Conservation (phyloP, 2,329 filamentous ascomycete genomes). For the Aulographum hederae region DNA sequence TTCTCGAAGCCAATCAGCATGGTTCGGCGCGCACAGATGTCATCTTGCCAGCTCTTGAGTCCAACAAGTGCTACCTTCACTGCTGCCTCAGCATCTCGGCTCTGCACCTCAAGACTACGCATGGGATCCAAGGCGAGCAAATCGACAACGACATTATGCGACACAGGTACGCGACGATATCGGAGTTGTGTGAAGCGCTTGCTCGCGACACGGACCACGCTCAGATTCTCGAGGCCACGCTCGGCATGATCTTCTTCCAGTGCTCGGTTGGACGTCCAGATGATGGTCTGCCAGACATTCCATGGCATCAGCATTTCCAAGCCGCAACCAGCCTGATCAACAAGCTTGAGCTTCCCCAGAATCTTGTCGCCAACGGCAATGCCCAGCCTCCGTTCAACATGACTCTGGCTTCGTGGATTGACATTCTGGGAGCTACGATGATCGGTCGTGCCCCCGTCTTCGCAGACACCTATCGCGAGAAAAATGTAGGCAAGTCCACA, state of each 20-base stretch:
- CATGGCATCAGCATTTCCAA: constrained; percentile 95
- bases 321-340: constrained; percentile 71
- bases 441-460: constrained; percentile 70
- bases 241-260: constrained; percentile 94
- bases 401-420: constrained; percentile 87
- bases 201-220: constrained; percentile 59
- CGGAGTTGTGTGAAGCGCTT: constrained; percentile 66
- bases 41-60: constrained; percentile 72
- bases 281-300: constrained; percentile 73
- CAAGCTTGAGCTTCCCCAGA: constrained; percentile 60
- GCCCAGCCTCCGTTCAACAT: constrained; percentile 76
- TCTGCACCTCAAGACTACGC: constrained; percentile 73
- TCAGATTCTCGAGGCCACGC: constrained; percentile 76
- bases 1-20: constrained; percentile 77
- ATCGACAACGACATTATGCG: constrained; percentile 83
- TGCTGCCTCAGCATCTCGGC: constrained; percentile 89
- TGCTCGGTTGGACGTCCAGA: constrained; percentile 76
- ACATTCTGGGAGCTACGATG: constrained; percentile 91
- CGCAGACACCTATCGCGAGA: constrained; percentile 87
- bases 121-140: constrained; percentile 47
- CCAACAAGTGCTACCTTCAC: constrained; percentile 85
- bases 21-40: constrained; percentile 65
- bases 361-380: constrained; percentile 44
- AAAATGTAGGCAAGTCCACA: constrained; percentile 49
- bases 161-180: constrained; percentile 77